Percentiles rank a stretch among this genome's conserved stretches.
These are phyloP conservation scores for Eutypella sp. DNA, from an alignment of 2,329 filamentous ascomycete genomes.

Conservation along the genomic window DNA sequence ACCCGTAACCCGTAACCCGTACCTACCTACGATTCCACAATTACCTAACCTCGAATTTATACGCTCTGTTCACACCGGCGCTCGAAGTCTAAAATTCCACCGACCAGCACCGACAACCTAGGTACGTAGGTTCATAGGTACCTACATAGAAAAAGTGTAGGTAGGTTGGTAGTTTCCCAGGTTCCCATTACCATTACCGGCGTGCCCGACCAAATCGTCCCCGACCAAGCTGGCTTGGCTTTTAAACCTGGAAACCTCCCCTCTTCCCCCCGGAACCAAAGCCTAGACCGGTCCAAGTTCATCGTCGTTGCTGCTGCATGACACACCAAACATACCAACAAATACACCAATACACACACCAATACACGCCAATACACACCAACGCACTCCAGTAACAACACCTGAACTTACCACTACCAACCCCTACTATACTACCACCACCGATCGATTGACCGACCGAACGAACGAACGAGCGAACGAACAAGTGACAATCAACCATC, in stretches of 20 bases:
- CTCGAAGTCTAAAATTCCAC: background rate
- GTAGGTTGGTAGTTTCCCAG: too few relatives aligned
- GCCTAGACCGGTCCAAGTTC: background rate
- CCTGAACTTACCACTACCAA: too few relatives aligned
- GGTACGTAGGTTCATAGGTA: too few relatives aligned
- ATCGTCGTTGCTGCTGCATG: background rate
- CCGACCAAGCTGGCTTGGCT: background rate
- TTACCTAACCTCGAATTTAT: background rate
- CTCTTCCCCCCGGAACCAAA: too few relatives aligned
- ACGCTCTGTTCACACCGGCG: background rate
- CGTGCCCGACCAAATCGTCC: background rate
- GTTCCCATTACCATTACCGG: background rate
- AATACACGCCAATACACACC: background rate
- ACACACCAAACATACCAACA: background rate
- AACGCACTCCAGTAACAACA: background rate
- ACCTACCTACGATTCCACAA: too few relatives aligned
- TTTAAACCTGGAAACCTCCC: background rate
- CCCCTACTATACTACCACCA: too few relatives aligned
- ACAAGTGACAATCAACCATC: too few relatives aligned
- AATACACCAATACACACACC: background rate
- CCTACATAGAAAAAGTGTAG: too few relatives aligned
- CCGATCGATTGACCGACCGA: too few relatives aligned
- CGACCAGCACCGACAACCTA: background rate
- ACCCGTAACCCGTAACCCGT: too few relatives aligned
- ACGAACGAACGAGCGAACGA: too few relatives aligned